Percentiles rank a stretch among this genome's conserved stretches.
Conservation (phyloP, 345 rosid genomes). For the Murraya koenigii region DNA sequence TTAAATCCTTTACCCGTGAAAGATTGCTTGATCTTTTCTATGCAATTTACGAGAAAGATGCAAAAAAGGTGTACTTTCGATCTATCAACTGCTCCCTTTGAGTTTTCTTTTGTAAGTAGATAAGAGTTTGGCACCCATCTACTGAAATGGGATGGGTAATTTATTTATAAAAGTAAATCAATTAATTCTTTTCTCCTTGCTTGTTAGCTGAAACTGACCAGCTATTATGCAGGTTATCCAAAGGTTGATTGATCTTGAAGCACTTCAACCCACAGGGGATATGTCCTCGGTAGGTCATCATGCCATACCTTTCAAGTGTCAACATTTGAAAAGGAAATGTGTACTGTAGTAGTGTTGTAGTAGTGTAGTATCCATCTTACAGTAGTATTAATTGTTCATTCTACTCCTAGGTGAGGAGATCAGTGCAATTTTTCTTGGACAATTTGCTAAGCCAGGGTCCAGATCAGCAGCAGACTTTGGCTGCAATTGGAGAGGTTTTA, state of each 20-base stretch:
- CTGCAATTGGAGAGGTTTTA: conserved; percentile 90
- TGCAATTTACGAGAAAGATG: conserved; percentile 91
- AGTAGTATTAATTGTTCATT: background rate
- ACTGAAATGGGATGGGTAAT: background rate
- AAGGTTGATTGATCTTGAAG: conserved; percentile 81
- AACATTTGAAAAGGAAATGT: background rate
- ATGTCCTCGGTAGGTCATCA: conserved; percentile 64
- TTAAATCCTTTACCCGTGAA: conserved; percentile 81
- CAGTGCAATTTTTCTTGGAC: conserved; percentile 91
- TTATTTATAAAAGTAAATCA: background rate
- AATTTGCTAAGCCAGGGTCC: conserved; percentile 74
- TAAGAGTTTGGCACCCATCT: background rate
- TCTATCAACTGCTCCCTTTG: conserved; percentile 8
- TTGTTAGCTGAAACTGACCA: conserved; percentile 15
- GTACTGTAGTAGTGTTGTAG: background rate
- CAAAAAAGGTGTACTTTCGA: conserved; percentile 61
- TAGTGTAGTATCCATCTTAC: background rate
- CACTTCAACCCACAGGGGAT: conserved; percentile 96
- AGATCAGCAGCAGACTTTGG: conserved; percentile 80
- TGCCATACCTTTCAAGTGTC: background rate
- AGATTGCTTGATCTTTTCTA: conserved; percentile 89
- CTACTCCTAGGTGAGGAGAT: conserved; percentile 74
- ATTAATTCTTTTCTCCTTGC: background rate
- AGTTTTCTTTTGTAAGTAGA: conserved; percentile 2
- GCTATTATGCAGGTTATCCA: conserved; percentile 65